Evolutionary conservation across 768 basidiomycete genomes (phyloP), one percentile per base, ranked within the genome.

Genomic region (Lentinula detonsa): DNA sequence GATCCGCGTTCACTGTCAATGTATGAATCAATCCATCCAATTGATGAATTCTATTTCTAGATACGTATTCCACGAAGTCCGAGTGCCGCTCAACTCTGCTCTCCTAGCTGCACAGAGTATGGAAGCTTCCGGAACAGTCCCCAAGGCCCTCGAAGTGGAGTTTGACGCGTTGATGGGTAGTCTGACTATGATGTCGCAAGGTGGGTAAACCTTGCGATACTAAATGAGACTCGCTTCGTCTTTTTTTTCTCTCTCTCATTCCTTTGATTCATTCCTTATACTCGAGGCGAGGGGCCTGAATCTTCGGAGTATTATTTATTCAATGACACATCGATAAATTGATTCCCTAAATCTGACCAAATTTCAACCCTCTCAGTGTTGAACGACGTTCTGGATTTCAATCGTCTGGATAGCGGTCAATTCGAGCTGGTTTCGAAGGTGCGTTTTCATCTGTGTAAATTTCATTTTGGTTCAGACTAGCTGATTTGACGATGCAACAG

Each of bases 131-230:
- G 77, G 82, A n/a, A 74, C 78, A 0, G 78, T 88, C 52, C 73
- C 77, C 2, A 78, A 77, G 60, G 75, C 81, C 28, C 81, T 86
- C 64, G 79, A 81, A 46, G 80, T 88, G 57, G 87, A 90, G 73
- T 86, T 87, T 62, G 81, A 82, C 66, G 88, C 84, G 7, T 74
- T 90, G 21, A 83, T 85, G 62, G 85, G 85, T 2, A 85, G 83
- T 63, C 68, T 90, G 57, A 81, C 81, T 60, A 86, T 87, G 84
- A 90, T 90, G 90, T 82, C 82, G 54, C 86, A 87, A 75, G 85
- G 84, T 78, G 37, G 16, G 16, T 34, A n/a, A 33, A 3, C 28
- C 28, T 28, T 28, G 28, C 28, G 28, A 28, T 28, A 28, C 28
- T 28, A 28, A 28, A 28, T 3, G 3, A 28, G 28, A 50, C 28